Base-by-base conservation (phyloP, 129 eudicot species). In the Artemisia argyi region DNA sequence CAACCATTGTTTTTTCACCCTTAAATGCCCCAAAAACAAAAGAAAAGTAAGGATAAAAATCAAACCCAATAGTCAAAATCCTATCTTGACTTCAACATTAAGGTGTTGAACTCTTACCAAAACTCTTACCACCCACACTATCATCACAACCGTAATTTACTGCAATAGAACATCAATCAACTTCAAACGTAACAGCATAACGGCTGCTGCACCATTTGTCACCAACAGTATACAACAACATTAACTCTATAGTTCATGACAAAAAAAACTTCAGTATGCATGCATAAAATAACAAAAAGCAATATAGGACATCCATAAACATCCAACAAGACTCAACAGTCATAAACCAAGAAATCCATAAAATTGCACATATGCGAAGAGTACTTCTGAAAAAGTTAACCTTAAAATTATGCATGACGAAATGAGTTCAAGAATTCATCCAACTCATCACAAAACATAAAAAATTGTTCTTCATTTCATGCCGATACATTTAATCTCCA, bases 111-210 rank as follows among this genome's bases (percentile, higher is more conserved):
- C 22, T 20, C 22, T 20, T 20, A 20, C 22, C 22, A 20, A 20
- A 16, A 49, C 71, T 67, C 60, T 67, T 67, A 35, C 28, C 53
- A 3, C 65, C 65, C 12, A 70, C 52, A 55, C 13, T 17, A 17
- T 51, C 78, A 51, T 63, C 78, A 73, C 42, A 55, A 70, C 30
- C 18, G 65, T 54, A 35, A 12, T 55, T 17, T 56, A 35, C 57
- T 58, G 66, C 11, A 80, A 82, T 66, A 77, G 73, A n/a, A 81
- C 65, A 80, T 74, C 86, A 85, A 78, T 79, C 85, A 80, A 81
- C 90, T 55, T 88, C 96, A 83, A 81, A 80, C 67, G 61, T 82
- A 82, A 82, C 94, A 85, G 83, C 91, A 80, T 67, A 84, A 77
- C 86, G 68, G 80, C 92, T 80, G 89, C 86, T 78, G 76, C 86